A percentile compares a stretch with the other conserved stretches of the same genome.
phyloP scores from a whole-genome alignment of 441 rosid species.

The Sinapis alba region DNA sequence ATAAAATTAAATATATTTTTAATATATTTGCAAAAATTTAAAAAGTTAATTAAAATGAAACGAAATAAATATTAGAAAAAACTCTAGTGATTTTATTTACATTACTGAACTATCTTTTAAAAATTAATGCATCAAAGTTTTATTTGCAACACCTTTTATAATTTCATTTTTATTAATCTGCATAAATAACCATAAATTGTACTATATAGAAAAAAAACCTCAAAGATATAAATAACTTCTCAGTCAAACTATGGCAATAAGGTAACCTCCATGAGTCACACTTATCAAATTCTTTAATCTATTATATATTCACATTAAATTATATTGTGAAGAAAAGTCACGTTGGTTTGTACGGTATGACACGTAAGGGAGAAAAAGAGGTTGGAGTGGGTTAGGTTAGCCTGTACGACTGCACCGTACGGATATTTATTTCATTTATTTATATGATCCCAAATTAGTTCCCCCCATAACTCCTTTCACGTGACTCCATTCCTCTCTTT shows the following conservation, averaged over 20 bases:
- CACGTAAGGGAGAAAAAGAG: constrained; percentile 25
- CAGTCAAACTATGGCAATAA: not conserved
- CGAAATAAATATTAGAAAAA: too few species aligned
- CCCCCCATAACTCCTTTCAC: constrained; percentile 30
- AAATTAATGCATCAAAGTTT: too few species aligned
- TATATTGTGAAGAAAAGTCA: constrained; percentile 26
- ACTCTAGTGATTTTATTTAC: too few species aligned
- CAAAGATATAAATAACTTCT: not conserved
- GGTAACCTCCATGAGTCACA: not conserved
- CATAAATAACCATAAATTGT: not conserved
- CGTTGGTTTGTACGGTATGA: constrained; percentile 41
- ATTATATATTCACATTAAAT: not conserved
- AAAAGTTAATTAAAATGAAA: too few species aligned
- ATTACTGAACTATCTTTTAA: too few species aligned
- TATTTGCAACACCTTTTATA: not conserved
- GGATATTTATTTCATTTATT: constrained; percentile 10
- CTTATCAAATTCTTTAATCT: not conserved
- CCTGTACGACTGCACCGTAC: constrained; percentile 38
- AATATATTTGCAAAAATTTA: too few species aligned
- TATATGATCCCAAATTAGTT: not conserved
- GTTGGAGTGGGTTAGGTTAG: constrained; percentile 27
- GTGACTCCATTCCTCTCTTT: constrained; percentile 27
- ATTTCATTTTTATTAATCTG: not conserved
- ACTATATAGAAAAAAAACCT: not conserved
- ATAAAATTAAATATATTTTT: too few species aligned